Conservation (phyloP, 75 land plant genomes). For the Cryptomeria japonica region DNA sequence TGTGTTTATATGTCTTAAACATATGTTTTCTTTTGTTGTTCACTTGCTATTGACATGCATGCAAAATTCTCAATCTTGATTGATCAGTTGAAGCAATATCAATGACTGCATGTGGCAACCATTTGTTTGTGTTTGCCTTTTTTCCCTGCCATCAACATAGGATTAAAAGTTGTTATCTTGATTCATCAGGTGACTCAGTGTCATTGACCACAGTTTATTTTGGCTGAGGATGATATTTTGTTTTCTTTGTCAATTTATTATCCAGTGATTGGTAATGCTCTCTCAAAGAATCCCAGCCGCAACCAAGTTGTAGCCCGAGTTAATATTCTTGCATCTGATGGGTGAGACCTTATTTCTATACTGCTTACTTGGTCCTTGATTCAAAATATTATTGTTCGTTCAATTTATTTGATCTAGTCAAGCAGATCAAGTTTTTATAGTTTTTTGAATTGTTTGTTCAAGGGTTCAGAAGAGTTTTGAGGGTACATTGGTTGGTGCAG, state of each 20-base stretch:
- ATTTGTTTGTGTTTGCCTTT: neutral
- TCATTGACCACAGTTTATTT: neutral
- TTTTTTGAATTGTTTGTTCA: conserved; percentile 9
- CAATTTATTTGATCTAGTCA: neutral
- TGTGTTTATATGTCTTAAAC: neutral
- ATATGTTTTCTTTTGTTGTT: neutral
- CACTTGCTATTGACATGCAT: neutral
- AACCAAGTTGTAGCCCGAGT: conserved; percentile 88
- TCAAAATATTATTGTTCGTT: conserved; percentile 4
- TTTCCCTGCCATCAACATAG: neutral
- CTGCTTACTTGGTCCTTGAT: neutral
- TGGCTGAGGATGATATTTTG: neutral
- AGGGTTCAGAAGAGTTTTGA: conserved; percentile 92
- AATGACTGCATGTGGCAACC: neutral
- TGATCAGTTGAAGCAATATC: neutral
- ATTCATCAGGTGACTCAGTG: neutral
- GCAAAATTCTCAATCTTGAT: neutral
- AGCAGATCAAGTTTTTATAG: neutral
- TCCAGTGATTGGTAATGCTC: conserved; percentile 86
- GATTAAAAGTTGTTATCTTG: neutral
- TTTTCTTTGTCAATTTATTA: conserved; percentile 3
- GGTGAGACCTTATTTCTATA: conserved; percentile 47
- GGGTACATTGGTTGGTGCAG: conserved; percentile 87
- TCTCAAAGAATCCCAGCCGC: conserved; percentile 62
- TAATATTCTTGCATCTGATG: conserved; percentile 78